These are phyloP conservation scores for Trichoderma asperellum DNA, from an alignment of 2,329 filamentous ascomycete species.

Conservation along the genomic window DNA sequence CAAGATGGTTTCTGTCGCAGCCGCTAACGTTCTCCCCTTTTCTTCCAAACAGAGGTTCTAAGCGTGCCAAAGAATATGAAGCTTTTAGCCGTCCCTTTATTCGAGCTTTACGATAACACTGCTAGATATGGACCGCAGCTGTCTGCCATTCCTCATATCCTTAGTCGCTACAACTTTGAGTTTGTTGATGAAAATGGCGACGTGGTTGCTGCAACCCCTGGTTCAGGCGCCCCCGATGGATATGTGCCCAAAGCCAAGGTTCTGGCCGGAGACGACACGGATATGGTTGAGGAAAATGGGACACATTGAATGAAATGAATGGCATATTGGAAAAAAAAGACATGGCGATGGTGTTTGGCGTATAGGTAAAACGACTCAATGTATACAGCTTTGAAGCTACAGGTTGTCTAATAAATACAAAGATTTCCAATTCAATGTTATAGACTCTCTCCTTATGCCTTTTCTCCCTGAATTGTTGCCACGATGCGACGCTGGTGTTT, in stretches of 20 bases:
- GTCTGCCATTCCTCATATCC: constrained; percentile 90
- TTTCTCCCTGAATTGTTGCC: constrained; percentile 92
- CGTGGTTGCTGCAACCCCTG: constrained; percentile 82
- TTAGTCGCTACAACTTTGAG: constrained; percentile 96
- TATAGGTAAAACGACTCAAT: constrained; percentile 30
- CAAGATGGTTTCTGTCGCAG: neutral
- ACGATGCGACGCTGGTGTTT: constrained; percentile 82
- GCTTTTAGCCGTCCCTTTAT: constrained; percentile 91
- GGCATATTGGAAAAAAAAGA: constrained; percentile 32
- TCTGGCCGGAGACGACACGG: constrained; percentile 64
- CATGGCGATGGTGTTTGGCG: constrained; percentile 46
- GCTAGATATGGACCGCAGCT: constrained; percentile 93
- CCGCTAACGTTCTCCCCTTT: constrained; percentile 19
- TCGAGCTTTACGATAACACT: constrained; percentile 98
- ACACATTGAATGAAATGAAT: constrained; percentile 36
- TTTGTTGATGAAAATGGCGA: constrained; percentile 93
- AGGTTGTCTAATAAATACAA: constrained; percentile 13
- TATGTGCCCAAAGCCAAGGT: constrained; percentile 68
- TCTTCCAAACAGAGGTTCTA: constrained; percentile 71
- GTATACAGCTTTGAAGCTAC: constrained; percentile 11
- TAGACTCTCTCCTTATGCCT: constrained; percentile 44
- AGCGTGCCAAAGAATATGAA: constrained; percentile 99
- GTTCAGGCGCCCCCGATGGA: constrained; percentile 61
- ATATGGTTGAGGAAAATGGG: constrained; percentile 60
- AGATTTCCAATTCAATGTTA: constrained; percentile 18